A percentile compares a stretch with the other conserved stretches of the same genome.
Evolutionary conservation across 257 asterid species (phyloP).

Genomic region (Apocynum venetum): DNA sequence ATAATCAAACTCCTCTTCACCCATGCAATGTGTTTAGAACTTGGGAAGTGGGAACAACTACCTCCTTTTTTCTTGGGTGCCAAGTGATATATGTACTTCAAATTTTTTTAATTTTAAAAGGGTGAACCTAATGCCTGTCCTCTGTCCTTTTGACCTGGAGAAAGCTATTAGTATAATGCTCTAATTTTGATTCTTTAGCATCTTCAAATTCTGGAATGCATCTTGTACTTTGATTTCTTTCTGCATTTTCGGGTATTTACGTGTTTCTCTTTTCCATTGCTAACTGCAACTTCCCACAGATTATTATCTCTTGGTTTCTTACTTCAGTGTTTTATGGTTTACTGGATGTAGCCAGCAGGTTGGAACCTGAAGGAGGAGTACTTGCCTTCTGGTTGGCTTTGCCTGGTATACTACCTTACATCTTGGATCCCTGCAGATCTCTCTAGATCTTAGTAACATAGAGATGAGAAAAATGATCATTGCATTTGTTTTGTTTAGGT

Average conservation of each 20-base stretch:
- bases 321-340: background rate
- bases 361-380: conserved; percentile 92
- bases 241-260: background rate
- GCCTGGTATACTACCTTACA: conserved; percentile 58
- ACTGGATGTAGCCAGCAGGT: conserved; percentile 75
- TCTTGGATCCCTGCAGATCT: conserved; percentile 10
- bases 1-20: background rate
- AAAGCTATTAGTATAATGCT: background rate
- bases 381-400: conserved; percentile 93
- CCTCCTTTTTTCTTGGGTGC: background rate
- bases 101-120: too few relatives aligned
- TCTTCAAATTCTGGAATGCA: background rate
- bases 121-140: too few relatives aligned
- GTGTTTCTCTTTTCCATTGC: background rate
- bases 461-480: conserved; percentile 8
- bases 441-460: background rate
- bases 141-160: background rate
- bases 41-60: background rate
- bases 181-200: background rate
- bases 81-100: too few relatives aligned
- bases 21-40: background rate
- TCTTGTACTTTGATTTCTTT: background rate
- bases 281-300: background rate
- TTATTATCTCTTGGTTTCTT: background rate
- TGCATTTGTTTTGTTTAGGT: conserved; percentile 46